phyloP scores from a whole-genome alignment of 441 rosid genomes.

The Bocquillonia castaneifolia region DNA sequence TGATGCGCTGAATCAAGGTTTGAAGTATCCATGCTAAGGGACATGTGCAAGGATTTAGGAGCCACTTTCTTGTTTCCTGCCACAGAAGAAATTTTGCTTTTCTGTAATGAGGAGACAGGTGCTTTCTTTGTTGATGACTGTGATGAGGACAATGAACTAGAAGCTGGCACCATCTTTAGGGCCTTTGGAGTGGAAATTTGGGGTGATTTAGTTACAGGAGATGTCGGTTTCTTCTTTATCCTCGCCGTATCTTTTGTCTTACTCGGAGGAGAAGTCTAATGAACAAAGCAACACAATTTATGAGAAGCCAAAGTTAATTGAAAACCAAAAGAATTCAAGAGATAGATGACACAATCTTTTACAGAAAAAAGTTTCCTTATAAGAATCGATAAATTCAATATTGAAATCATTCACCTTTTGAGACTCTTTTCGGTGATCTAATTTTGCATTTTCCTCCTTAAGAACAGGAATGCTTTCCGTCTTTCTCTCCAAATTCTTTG shows the following conservation, averaged over 20 bases:
- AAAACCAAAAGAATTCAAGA: conserved; percentile 15
- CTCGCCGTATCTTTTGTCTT: conserved; percentile 38
- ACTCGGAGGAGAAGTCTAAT: conserved; percentile 40
- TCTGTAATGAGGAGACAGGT: conserved; percentile 30
- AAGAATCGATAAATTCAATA: conserved; percentile 8
- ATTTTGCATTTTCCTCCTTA: conserved; percentile 31
- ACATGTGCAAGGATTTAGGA: conserved; percentile 71
- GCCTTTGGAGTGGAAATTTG: conserved; percentile 44
- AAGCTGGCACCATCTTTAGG: conserved; percentile 43
- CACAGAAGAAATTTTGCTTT: conserved; percentile 31
- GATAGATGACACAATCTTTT: conserved; percentile 5
- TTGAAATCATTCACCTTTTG: conserved; percentile 46
- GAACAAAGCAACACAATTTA: conserved; percentile 12
- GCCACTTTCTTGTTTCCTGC: conserved; percentile 52
- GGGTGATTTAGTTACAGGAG: conserved; percentile 38
- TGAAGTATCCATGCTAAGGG: conserved; percentile 48
- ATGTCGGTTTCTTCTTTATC: conserved; percentile 50
- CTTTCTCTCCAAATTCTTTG: conserved; percentile 26
- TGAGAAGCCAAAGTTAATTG: conserved; percentile 12
- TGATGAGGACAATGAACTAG: conserved; percentile 37
- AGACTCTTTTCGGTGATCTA: conserved; percentile 36
- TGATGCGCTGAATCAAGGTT: conserved; percentile 39
- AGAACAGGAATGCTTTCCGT: conserved; percentile 23
- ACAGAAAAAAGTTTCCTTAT: neutral
- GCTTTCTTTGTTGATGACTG: conserved; percentile 39